Base-by-base conservation (phyloP, 768 basidiomycete genomes). In the Phlegmacium glaucopus region DNA sequence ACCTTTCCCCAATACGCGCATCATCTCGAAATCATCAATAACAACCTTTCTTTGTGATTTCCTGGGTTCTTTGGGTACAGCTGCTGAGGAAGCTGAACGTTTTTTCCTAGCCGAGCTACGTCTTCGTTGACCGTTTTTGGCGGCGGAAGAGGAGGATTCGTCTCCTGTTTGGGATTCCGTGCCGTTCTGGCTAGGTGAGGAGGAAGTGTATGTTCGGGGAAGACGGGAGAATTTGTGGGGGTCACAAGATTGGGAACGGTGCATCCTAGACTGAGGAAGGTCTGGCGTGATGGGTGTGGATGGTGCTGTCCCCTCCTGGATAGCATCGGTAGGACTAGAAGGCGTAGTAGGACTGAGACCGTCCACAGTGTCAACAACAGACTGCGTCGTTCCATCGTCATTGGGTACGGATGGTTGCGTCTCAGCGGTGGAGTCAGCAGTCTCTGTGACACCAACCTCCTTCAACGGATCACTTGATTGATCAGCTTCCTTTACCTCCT, bases 1-100 rank as follows among this genome's bases (percentile, higher is more conserved):
- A 1, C 96, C 96, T 69, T 94, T 96, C 13, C 96, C 96, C 10
- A 99, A 72, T 27, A 98, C 95, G 12, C 92, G 81, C 77, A 97
- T 84, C 82, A 98, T 90, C 71, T 98, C 93, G 63, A 99, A 99
- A 70, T 97, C 94, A 54, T 91, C 80, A 49, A 98, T 78, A 37
- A 74, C 71, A 28, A 92, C 87, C 66, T 92, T 91, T 44, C 82
- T 77, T 47, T 79, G 84, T 58, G 80, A 79, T 59, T 77, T 79
- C 64, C 65, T 74, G 22, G 65, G 70, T 45, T 75, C 72, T 59
- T 78, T 78, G 29, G 78, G 79, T 38, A 75, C 56, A 43, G 61
- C 61, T n/a, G 53, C 47, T n/a, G 52, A 46, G 1, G 61, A 58
- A 6, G 51, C 48, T 9, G 61, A 56, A 3, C 59, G 61, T 9